Evolutionary conservation across 331 rosid genomes (phyloP).

Genomic region (Pyracantha coccinea): DNA sequence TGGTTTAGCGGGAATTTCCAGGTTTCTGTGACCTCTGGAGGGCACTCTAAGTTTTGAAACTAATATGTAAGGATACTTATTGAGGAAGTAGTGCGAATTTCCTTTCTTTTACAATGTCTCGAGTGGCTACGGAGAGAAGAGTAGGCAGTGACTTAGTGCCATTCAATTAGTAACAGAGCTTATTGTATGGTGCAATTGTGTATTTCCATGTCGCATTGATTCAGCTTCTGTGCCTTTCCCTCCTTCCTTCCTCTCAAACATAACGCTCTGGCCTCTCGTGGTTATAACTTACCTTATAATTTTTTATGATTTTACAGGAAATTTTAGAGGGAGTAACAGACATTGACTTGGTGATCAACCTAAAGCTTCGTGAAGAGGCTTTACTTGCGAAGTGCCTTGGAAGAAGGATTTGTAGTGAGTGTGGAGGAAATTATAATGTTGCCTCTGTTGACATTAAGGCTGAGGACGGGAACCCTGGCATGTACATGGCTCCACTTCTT

Average conservation of each 20-base stretch:
- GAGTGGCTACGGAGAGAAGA: not conserved
- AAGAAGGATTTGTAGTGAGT: constrained; percentile 39
- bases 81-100: not conserved
- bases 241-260: not conserved
- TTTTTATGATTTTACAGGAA: constrained; percentile 26
- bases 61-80: not conserved
- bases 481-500: constrained; percentile 44
- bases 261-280: not conserved
- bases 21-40: not conserved
- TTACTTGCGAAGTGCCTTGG: constrained; percentile 44
- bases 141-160: not conserved
- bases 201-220: not conserved
- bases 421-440: constrained; percentile 39
- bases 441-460: constrained; percentile 37
- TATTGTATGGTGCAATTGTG: not conserved
- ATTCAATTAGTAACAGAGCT: not conserved
- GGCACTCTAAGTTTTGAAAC: not conserved
- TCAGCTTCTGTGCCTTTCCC: not conserved
- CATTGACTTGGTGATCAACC: constrained; percentile 40
- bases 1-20: not conserved
- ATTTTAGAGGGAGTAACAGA: constrained; percentile 42
- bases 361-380: constrained; percentile 45
- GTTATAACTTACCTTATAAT: not conserved
- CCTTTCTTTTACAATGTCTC: not conserved
- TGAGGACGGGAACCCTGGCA: constrained; percentile 32